Conservation (phyloP, 495 filamentous ascomycete species). For the Physcia stellaris region DNA sequence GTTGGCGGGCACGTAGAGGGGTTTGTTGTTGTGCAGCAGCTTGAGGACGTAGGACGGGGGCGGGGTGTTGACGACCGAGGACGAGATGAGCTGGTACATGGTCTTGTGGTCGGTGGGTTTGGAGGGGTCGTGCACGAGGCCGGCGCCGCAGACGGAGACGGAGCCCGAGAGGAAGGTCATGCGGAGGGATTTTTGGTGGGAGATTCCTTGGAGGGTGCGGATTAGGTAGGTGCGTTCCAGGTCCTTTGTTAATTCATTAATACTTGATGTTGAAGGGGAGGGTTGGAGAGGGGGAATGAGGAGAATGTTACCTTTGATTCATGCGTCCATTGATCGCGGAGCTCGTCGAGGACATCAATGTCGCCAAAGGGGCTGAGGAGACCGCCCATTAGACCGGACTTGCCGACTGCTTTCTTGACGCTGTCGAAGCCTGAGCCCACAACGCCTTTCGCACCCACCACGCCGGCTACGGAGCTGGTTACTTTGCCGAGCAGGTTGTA, state of each 20-base stretch:
- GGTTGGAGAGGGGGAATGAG: neutral
- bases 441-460: constrained; percentile 85
- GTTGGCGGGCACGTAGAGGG: constrained; percentile 80
- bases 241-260: constrained; percentile 50
- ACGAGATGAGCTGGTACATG: constrained; percentile 96
- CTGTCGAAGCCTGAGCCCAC: constrained; percentile 83
- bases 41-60: constrained; percentile 75
- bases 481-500: constrained; percentile 94
- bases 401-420: constrained; percentile 92
- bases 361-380: constrained; percentile 96
- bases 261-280: neutral
- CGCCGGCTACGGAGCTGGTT: constrained; percentile 81
- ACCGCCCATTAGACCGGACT: constrained; percentile 83
- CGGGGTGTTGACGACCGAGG: constrained; percentile 80
- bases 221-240: constrained; percentile 94
- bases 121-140: constrained; percentile 84
- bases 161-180: constrained; percentile 95
- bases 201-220: constrained; percentile 84
- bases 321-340: constrained; percentile 96
- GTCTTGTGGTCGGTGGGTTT: constrained; percentile 92
- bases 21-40: constrained; percentile 80
- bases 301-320: constrained; percentile 58
- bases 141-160: constrained; percentile 84
- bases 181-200: constrained; percentile 81
- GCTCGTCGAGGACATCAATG: constrained; percentile 83